Evolutionary conservation across 2,329 filamentous ascomycete species (phyloP).

Genomic region (Penicillium concentricum): DNA sequence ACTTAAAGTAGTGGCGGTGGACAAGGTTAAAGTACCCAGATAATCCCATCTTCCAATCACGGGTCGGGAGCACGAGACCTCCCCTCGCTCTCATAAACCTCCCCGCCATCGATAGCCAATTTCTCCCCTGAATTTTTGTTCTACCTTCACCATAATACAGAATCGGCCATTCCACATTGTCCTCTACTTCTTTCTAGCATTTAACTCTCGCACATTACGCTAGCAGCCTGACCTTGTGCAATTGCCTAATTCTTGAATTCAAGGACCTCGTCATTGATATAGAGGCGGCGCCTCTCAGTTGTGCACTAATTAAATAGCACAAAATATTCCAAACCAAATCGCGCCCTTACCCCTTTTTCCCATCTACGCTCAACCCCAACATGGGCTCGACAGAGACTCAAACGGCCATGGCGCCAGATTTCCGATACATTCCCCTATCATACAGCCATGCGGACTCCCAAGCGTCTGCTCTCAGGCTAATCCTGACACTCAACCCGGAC

Average conservation of each 20-base stretch:
- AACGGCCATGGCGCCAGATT: constrained; percentile 18
- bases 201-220: not conserved
- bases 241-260: not conserved
- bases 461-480: constrained; percentile 73
- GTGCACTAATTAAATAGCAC: constrained; percentile 5
- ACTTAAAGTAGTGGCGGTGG: not conserved
- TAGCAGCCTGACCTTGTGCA: not conserved
- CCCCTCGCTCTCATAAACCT: constrained; percentile 14
- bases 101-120: constrained; percentile 6
- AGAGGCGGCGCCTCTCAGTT: not conserved
- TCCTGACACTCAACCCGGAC: constrained; percentile 76
- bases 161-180: not conserved
- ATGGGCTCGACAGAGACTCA: constrained; percentile 29
- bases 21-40: not conserved
- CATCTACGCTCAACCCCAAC: constrained; percentile 4
- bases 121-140: constrained; percentile 7
- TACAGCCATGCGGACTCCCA: constrained; percentile 78
- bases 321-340: not conserved
- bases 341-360: constrained; percentile 2
- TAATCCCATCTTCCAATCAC: constrained; percentile 24
- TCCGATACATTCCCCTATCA: constrained; percentile 65
- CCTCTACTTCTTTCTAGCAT: not conserved
- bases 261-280: not conserved
- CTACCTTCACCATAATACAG: not conserved
- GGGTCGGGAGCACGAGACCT: constrained; percentile 37